Percentiles rank a stretch among this genome's conserved stretches.
These are phyloP conservation scores for Phytophthora multivora DNA, from an alignment of 352 stramenopile genomes.

Conservation along the genomic window DNA sequence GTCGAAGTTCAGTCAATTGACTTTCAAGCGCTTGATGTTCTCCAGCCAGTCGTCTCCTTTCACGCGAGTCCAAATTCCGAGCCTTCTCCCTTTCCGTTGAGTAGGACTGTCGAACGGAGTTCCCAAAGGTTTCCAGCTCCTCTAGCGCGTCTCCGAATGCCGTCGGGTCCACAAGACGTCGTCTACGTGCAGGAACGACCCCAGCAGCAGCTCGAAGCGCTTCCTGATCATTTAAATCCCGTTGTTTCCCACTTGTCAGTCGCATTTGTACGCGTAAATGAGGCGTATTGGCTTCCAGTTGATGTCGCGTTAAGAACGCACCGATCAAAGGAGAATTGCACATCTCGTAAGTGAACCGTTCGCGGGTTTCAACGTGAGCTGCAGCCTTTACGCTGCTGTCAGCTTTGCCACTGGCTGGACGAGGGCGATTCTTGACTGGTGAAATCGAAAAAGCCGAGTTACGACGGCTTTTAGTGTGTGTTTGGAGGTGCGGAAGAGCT, in stretches of 20 bases:
- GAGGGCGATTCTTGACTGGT: background rate
- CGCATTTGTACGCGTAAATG: conserved; percentile 60
- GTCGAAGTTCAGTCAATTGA: conserved; percentile 46
- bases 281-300: conserved; percentile 52
- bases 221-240: conserved; percentile 49
- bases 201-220: conserved; percentile 45
- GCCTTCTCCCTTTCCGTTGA: conserved; percentile 48
- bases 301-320: conserved; percentile 55
- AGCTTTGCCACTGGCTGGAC: background rate
- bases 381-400: background rate
- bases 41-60: conserved; percentile 32
- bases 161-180: conserved; percentile 53
- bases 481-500: conserved; percentile 14
- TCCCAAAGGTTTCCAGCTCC: conserved; percentile 63
- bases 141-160: conserved; percentile 53
- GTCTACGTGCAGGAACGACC: conserved; percentile 38
- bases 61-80: conserved; percentile 35
- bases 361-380: conserved; percentile 46
- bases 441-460: conserved; percentile 32
- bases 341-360: conserved; percentile 66
- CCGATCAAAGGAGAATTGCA: conserved; percentile 69
- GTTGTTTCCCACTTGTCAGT: conserved; percentile 56
- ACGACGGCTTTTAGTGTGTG: conserved; percentile 8
- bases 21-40: conserved; percentile 46
- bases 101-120: conserved; percentile 52